Conservation (phyloP, 2,329 filamentous ascomycete species). For the Blastomyces percursus region DNA sequence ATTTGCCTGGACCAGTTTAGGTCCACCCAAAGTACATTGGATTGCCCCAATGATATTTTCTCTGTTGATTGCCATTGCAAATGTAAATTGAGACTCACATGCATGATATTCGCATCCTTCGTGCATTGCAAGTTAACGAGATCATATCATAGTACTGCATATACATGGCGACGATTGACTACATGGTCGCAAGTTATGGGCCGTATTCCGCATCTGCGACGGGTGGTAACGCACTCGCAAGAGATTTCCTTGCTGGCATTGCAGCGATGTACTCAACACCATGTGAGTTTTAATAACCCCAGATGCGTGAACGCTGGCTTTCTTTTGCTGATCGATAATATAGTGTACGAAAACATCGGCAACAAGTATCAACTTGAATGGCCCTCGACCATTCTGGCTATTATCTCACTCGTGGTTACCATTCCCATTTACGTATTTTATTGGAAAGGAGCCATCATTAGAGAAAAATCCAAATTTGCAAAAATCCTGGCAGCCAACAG, state of each 20-base stretch:
- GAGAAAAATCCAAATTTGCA: constrained; percentile 51
- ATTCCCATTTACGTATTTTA: constrained; percentile 56
- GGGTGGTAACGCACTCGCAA: constrained; percentile 53
- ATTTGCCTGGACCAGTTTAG: constrained; percentile 50
- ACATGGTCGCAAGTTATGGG: constrained; percentile 56
- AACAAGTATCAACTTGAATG: constrained; percentile 43
- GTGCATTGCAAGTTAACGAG: neutral
- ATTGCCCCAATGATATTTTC: constrained; percentile 51
- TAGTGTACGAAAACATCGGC: constrained; percentile 41
- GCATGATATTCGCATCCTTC: neutral
- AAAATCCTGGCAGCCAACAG: constrained; percentile 45
- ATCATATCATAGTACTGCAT: constrained; percentile 31
- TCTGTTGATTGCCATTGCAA: constrained; percentile 50
- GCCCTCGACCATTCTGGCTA: constrained; percentile 50
- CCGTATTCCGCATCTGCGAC: constrained; percentile 54
- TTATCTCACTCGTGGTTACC: constrained; percentile 50
- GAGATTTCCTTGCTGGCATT: constrained; percentile 53
- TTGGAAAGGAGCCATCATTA: constrained; percentile 49
- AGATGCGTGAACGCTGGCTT: neutral
- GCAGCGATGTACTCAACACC: constrained; percentile 49
- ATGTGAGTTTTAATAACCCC: constrained; percentile 21
- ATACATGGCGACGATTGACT: constrained; percentile 56
- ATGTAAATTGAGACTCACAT: constrained; percentile 32
- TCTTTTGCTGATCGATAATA: constrained; percentile 2
- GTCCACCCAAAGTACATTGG: constrained; percentile 46